Evolutionary conservation across 164 flowering plant genomes (phyloP).

Genomic region (Chimonanthus salicifolius): DNA sequence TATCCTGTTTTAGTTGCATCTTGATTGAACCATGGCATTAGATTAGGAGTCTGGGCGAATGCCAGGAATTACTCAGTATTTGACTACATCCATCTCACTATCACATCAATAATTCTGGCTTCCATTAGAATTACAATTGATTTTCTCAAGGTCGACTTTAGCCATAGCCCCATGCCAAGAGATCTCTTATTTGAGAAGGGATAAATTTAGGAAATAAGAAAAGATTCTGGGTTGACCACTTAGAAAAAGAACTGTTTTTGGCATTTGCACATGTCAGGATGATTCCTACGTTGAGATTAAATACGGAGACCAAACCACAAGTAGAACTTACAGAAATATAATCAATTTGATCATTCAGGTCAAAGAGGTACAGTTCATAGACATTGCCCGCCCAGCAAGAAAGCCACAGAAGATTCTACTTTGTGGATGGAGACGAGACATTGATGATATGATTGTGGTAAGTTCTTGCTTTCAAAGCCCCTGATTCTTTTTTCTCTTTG

Average conservation of each 20-base stretch:
- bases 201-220: neutral
- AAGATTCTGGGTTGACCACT: neutral
- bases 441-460: slow-evolving; percentile 96
- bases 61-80: neutral
- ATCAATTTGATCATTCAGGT: slow-evolving; percentile 75
- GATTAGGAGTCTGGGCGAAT: neutral
- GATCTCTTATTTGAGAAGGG: neutral
- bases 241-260: slow-evolving; percentile 4
- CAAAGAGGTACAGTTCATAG: slow-evolving; percentile 58
- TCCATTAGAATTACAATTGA: neutral
- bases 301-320: slow-evolving; percentile 8
- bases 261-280: slow-evolving; percentile 10
- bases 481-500: slow-evolving; percentile 47
- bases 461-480: slow-evolving; percentile 49
- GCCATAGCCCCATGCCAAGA: neutral
- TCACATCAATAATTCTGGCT: neutral
- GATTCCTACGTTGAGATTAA: slow-evolving; percentile 11
- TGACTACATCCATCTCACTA: neutral
- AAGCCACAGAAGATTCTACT: slow-evolving; percentile 89
- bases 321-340: slow-evolving; percentile 41
- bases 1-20: neutral
- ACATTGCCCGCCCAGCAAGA: slow-evolving; percentile 56
- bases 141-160: neutral
- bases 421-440: slow-evolving; percentile 91
- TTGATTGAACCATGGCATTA: neutral